Conservation (phyloP, 2,329 filamentous ascomycete genomes). For the Aspergillus puulaauensis region DNA sequence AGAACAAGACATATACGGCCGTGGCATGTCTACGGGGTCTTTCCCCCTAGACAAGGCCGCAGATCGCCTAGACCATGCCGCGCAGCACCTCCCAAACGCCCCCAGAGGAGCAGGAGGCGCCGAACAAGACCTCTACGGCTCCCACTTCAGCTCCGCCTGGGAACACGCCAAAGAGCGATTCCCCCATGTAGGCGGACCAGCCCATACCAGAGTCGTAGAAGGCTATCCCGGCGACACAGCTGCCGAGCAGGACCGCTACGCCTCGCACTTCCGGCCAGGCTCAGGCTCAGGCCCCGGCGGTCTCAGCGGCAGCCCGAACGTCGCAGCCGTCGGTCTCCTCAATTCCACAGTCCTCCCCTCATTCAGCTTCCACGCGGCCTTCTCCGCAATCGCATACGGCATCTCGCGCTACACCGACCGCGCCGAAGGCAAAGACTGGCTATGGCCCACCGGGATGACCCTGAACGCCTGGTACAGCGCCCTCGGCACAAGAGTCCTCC, state of each 20-base stretch:
- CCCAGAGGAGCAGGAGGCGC: neutral
- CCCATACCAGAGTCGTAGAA: neutral
- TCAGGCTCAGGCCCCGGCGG: neutral
- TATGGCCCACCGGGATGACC: conserved; percentile 57
- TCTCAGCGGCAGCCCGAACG: neutral
- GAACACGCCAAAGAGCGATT: neutral
- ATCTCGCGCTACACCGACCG: conserved; percentile 53
- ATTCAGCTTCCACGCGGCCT: conserved; percentile 52
- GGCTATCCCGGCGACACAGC: neutral
- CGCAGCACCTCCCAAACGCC: neutral
- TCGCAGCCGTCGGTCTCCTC: conserved; percentile 48
- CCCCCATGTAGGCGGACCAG: neutral
- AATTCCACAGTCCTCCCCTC: conserved; percentile 56
- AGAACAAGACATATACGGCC: conserved; percentile 4
- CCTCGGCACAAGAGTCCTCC: conserved; percentile 51
- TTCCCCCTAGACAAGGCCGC: neutral
- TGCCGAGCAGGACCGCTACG: conserved; percentile 6
- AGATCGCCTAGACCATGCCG: neutral
- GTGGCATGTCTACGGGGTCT: neutral
- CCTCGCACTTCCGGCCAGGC: neutral
- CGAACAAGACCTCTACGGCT: conserved; percentile 1
- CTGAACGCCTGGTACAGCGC: conserved; percentile 62
- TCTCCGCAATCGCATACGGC: conserved; percentile 54
- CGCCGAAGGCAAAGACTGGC: conserved; percentile 61
- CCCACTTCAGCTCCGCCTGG: neutral